phyloP scores from a whole-genome alignment of 2,329 filamentous ascomycete genomes.

The Niveomyces coronatus region DNA sequence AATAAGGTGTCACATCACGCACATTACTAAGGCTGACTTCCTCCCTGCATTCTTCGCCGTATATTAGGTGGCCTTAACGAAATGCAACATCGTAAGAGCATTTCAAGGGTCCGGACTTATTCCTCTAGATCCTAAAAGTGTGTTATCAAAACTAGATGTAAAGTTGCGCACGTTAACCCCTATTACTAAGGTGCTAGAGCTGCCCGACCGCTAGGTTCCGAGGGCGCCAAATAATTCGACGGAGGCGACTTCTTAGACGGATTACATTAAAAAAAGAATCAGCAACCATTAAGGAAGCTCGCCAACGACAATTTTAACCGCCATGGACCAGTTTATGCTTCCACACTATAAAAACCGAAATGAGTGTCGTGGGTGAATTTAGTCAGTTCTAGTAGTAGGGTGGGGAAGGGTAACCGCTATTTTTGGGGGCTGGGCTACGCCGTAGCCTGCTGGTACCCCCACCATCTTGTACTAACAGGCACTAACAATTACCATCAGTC shows the following conservation, averaged over 20 bases:
- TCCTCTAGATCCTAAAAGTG: neutral
- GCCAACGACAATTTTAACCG: neutral
- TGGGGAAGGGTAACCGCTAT: too few relatives aligned
- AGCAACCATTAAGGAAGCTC: neutral
- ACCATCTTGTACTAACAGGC: too few relatives aligned
- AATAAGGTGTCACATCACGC: too few relatives aligned
- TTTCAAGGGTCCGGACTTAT: neutral
- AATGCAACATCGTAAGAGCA: neutral
- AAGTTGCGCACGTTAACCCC: neutral
- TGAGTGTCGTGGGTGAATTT: too few relatives aligned
- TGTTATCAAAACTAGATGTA: neutral
- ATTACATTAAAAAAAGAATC: neutral
- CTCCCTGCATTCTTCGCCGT: neutral
- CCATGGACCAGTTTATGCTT: neutral
- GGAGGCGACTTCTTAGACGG: neutral
- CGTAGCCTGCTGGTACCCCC: too few relatives aligned
- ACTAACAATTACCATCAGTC: too few relatives aligned
- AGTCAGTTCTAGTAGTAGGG: too few relatives aligned
- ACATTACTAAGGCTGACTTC: neutral
- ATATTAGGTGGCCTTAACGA: neutral
- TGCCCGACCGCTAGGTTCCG: neutral
- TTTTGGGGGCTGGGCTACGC: too few relatives aligned
- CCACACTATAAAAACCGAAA: too few relatives aligned
- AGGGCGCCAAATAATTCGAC: neutral
- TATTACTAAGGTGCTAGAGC: neutral